phyloP scores from a whole-genome alignment of 768 basidiomycete species.

The Psilocybe tampanensis region DNA sequence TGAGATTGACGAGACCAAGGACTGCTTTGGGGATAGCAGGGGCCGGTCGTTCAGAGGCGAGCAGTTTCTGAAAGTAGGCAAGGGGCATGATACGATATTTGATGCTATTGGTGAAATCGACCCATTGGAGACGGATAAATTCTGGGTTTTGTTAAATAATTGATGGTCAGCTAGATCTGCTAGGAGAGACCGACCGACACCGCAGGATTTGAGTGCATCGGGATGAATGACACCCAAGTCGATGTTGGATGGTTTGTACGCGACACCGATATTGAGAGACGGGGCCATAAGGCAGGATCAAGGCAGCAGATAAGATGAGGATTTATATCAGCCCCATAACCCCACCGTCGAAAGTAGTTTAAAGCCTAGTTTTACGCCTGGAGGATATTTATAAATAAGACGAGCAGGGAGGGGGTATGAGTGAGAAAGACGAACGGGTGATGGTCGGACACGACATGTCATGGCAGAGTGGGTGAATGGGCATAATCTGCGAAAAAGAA shows the following conservation, averaged over 20 bases:
- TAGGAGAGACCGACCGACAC: not conserved
- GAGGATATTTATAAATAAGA: not conserved
- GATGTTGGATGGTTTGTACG: constrained; percentile 1
- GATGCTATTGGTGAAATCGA: constrained; percentile 56
- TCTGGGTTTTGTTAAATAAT: not conserved
- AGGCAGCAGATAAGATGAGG: not conserved
- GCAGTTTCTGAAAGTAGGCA: constrained; percentile 49
- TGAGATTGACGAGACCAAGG: constrained; percentile 50
- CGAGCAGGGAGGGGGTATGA: not conserved
- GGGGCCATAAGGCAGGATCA: not conserved
- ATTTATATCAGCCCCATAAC: not conserved
- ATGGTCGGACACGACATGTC: not conserved
- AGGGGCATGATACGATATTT: constrained; percentile 60
- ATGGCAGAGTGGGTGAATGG: constrained; percentile 24
- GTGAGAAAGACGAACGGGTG: not conserved
- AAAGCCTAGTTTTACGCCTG: not conserved
- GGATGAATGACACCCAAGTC: constrained; percentile 5
- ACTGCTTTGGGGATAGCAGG: constrained; percentile 42
- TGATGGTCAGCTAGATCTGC: no score
- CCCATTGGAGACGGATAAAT: constrained; percentile 63
- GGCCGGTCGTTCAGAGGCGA: constrained; percentile 50
- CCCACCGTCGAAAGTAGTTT: not conserved
- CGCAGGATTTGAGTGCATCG: not conserved
- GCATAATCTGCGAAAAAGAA: constrained; percentile 1
- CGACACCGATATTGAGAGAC: constrained; percentile 7